Percentiles rank a stretch among this genome's conserved stretches.
phyloP scores from a whole-genome alignment of 352 stramenopile genomes.

The Globisporangium uncinulatum region DNA sequence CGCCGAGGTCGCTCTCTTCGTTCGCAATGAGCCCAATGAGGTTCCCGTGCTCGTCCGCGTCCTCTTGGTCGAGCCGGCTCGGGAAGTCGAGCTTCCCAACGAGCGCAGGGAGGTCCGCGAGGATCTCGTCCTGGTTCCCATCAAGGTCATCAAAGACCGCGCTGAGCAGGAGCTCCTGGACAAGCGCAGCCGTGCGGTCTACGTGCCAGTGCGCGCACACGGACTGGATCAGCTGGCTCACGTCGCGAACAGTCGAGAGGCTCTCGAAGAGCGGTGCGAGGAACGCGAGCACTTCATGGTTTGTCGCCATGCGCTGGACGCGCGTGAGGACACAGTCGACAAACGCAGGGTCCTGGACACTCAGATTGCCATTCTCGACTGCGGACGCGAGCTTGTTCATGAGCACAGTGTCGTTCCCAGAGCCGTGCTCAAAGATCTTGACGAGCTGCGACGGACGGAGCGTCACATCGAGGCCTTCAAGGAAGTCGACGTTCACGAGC shows the following conservation, averaged over 20 bases:
- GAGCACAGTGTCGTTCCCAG: conserved; percentile 42
- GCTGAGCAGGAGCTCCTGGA: conserved; percentile 73
- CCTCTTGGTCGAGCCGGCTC: conserved; percentile 71
- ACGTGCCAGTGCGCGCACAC: conserved; percentile 63
- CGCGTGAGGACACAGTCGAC: conserved; percentile 22
- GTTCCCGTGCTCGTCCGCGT: conserved; percentile 80
- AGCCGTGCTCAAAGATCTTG: conserved; percentile 65
- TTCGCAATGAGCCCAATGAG: conserved; percentile 59
- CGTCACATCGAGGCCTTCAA: conserved; percentile 66
- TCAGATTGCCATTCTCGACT: conserved; percentile 66
- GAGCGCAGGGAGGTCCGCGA: conserved; percentile 53
- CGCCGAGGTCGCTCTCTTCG: conserved; percentile 64
- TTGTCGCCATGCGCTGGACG: conserved; percentile 30
- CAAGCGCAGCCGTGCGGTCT: conserved; percentile 43
- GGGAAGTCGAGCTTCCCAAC: conserved; percentile 68
- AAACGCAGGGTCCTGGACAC: conserved; percentile 38
- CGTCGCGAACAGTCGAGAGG: conserved; percentile 62
- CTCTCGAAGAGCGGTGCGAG: conserved; percentile 68
- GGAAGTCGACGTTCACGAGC: conserved; percentile 81
- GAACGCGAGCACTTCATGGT: conserved; percentile 60
- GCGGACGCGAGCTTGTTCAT: conserved; percentile 73
- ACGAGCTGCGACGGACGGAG: conserved; percentile 53
- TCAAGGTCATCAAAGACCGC: conserved; percentile 80
- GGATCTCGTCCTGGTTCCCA: conserved; percentile 71
- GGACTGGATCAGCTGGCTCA: conserved; percentile 50